A percentile compares a stretch with the other conserved stretches of the same genome.
These are phyloP conservation scores for Rhazya stricta DNA, from an alignment of 257 asterid species.

Conservation along the genomic window DNA sequence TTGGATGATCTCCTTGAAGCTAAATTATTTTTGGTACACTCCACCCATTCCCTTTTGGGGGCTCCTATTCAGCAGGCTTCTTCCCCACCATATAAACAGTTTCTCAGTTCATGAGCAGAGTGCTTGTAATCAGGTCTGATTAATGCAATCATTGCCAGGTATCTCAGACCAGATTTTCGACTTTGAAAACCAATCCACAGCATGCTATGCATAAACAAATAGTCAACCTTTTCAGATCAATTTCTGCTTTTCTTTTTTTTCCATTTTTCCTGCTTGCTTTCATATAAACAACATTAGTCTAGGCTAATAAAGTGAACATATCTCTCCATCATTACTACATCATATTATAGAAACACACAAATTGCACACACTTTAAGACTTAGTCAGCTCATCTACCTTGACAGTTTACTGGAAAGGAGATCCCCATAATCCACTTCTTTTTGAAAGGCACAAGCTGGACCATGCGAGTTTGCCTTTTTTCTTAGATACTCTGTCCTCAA, in stretches of 20 bases:
- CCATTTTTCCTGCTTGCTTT: not conserved
- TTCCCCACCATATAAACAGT: no score
- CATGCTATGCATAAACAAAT: not conserved
- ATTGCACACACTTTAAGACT: not conserved
- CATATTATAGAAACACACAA: no score
- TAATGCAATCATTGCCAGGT: not conserved
- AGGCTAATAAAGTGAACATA: not conserved
- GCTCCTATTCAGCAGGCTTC: no score
- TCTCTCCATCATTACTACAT: not conserved
- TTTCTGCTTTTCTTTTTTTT: no score
- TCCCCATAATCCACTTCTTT: constrained; percentile 46
- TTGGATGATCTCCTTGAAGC: not conserved
- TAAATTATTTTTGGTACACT: no score
- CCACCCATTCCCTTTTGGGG: no score
- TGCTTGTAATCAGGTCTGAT: not conserved
- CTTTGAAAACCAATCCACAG: not conserved
- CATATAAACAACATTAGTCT: not conserved
- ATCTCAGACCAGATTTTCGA: not conserved
- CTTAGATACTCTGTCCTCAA: constrained; percentile 66
- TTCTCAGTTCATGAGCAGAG: not conserved
- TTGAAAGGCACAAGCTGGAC: constrained; percentile 30
- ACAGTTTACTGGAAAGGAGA: constrained; percentile 55
- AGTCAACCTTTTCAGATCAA: not conserved
- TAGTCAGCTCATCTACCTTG: constrained; percentile 38
- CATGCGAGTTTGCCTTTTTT: constrained; percentile 56